Conservation (phyloP, 164 flowering plant genomes). For the Vitis labrusca region DNA sequence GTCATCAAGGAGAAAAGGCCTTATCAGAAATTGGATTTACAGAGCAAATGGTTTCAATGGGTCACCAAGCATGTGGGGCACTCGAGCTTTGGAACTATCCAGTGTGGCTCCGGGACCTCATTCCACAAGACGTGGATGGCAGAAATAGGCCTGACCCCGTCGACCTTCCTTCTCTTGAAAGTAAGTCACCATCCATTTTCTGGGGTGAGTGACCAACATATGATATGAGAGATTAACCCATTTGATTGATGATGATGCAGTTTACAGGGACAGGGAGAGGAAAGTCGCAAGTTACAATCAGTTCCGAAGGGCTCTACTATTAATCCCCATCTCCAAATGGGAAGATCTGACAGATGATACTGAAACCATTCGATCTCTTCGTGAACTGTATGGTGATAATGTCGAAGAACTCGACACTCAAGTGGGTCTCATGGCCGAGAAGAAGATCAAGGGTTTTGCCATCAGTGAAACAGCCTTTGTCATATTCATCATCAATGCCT, state of each 20-base stretch:
- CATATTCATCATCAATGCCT: conserved; percentile 49
- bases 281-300: conserved; percentile 52
- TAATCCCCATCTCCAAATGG: conserved; percentile 58
- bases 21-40: conserved; percentile 40
- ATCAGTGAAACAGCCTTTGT: conserved; percentile 58
- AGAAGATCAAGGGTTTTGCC: conserved; percentile 58
- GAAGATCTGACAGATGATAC: conserved; percentile 51
- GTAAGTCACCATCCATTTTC: conserved; percentile 14
- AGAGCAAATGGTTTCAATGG: conserved; percentile 51
- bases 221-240: too few species aligned
- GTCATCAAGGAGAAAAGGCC: conserved; percentile 37
- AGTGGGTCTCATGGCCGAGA: conserved; percentile 58
- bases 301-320: conserved; percentile 44
- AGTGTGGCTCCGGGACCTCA: conserved; percentile 47
- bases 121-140: conserved; percentile 46
- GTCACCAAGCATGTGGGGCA: conserved; percentile 56
- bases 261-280: conserved; percentile 55
- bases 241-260: conserved; percentile 13
- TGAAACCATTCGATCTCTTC: conserved; percentile 34
- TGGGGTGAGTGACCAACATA: too few species aligned
- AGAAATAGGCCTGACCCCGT: conserved; percentile 41
- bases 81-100: conserved; percentile 53
- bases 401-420: conserved; percentile 52
- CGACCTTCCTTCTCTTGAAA: conserved; percentile 51
- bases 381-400: conserved; percentile 47